Base-by-base conservation (phyloP, 2,329 filamentous ascomycete genomes). In the Venturiaceae sp. region DNA sequence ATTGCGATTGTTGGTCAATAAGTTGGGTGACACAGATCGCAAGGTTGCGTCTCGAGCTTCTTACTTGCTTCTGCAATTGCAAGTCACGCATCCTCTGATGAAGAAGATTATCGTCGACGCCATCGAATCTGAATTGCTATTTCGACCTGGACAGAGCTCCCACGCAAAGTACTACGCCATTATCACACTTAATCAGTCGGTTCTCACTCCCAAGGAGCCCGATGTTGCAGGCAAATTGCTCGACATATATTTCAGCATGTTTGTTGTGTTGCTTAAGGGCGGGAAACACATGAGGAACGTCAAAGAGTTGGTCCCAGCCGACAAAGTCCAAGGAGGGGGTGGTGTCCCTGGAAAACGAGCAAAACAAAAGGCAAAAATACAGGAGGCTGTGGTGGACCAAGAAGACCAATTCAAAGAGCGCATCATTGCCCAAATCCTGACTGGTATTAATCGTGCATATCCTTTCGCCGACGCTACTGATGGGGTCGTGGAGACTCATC, bases 121-220 rank as follows among this genome's bases (percentile, higher is more conserved):
- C 9, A 85, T 99, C 46, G 92, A 99, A 71, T 85, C 88, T 58
- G 92, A 97, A 65, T 82, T 95, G 52, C 76, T 99, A 23, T 87
- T 96, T 69, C 84, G 90, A 56, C 89, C 92, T 0, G 88, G 90
- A 11, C 94, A 97, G 72, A 92, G 84, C 67, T 79, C 87, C 36
- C 88, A 95, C 65, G 90, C 92, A 41, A 95, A 90, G 69, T 99
- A 99, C 74, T 96, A 96, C 72, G 92, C 90, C 34, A 86, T 96
- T 70, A 96, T 96, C 70, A 97, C 94, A 0, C 79, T 99, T 54
- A 99, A 99, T 70, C 95, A 99, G 74, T 97, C 92, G 0, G 92
- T 97, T 54, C 74, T 99, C 54, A 95, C 89, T 71, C 82, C 76
- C 58, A 94, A 87, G 66, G 92, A 97, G 67, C 86, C 91, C 39